Conservation (phyloP, 495 filamentous ascomycete genomes). For the Hypoxylon lienhwacheense region DNA sequence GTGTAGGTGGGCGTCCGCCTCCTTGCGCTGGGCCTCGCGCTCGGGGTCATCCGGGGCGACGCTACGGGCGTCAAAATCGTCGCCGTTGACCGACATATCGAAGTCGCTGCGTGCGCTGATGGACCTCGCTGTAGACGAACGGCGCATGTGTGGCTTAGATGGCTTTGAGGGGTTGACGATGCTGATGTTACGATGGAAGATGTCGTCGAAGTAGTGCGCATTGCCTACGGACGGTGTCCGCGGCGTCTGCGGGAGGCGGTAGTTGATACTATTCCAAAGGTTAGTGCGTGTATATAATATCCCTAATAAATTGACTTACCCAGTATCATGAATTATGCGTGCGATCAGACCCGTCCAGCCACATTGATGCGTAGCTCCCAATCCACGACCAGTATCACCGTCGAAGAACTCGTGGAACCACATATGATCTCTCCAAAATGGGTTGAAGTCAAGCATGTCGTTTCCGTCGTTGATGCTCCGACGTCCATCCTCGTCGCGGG, state of each 20-base stretch:
- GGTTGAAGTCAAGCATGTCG: slow-evolving; percentile 84
- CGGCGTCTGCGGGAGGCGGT: slow-evolving; percentile 89
- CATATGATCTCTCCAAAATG: slow-evolving; percentile 88
- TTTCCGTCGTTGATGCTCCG: slow-evolving; percentile 82
- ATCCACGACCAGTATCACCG: slow-evolving; percentile 82
- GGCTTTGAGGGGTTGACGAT: slow-evolving; percentile 41
- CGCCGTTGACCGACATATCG: slow-evolving; percentile 48
- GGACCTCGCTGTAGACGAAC: slow-evolving; percentile 82
- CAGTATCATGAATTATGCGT: slow-evolving; percentile 95
- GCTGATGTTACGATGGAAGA: slow-evolving; percentile 62
- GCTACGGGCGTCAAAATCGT: slow-evolving; percentile 41
- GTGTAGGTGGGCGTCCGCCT: slow-evolving; percentile 65
- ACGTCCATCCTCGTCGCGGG: slow-evolving; percentile 76
- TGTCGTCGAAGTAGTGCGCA: slow-evolving; percentile 92
- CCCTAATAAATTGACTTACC: slow-evolving; percentile 54
- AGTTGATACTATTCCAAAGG: slow-evolving; percentile 66
- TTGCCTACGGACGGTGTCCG: slow-evolving; percentile 80
- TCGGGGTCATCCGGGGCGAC: slow-evolving; percentile 40
- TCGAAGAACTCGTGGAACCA: slow-evolving; percentile 99
- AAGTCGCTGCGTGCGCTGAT: slow-evolving; percentile 87
- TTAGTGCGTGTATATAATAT: slow-evolving; percentile 20
- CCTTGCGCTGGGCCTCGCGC: slow-evolving; percentile 48
- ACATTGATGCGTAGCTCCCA: slow-evolving; percentile 92
- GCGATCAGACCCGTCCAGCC: slow-evolving; percentile 98
- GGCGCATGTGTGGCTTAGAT: slow-evolving; percentile 61